These are phyloP conservation scores for Trichophyton benhamiae DNA, from an alignment of 2,329 filamentous ascomycete genomes.

Conservation along the genomic window DNA sequence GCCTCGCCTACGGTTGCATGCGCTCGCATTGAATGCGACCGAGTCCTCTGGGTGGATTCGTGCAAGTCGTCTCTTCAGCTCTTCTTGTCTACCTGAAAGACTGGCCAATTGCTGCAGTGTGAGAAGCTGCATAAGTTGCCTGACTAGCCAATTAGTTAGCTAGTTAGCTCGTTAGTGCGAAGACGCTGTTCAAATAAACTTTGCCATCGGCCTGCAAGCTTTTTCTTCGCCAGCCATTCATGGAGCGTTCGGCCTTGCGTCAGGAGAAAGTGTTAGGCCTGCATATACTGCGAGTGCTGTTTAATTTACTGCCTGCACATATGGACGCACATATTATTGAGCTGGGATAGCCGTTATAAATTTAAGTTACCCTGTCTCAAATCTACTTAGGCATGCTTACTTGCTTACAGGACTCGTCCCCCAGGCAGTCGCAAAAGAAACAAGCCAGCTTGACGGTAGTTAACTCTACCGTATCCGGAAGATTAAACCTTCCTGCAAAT, in stretches of 20 bases:
- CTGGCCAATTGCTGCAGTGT: not conserved
- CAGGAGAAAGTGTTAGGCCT: not conserved
- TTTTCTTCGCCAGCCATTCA: not conserved
- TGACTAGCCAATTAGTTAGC: too few relatives aligned
- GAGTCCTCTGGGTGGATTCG: not conserved
- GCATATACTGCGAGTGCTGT: not conserved
- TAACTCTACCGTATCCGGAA: not conserved
- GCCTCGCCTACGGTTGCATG: not conserved
- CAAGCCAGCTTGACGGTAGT: not conserved
- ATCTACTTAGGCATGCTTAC: not conserved
- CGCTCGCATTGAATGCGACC: not conserved
- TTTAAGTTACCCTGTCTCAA: not conserved
- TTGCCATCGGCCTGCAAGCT: not conserved
- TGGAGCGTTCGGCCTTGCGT: not conserved
- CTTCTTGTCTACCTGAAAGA: not conserved
- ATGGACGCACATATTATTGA: not conserved
- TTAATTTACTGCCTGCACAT: not conserved
- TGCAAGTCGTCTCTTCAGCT: not conserved
- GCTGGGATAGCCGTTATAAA: not conserved
- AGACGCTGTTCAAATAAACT: not conserved
- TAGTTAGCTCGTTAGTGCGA: too few relatives aligned
- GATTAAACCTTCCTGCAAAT: not conserved
- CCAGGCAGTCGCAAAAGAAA: not conserved
- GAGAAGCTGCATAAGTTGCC: not conserved
- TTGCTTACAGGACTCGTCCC: not conserved